These are phyloP conservation scores for Thelonectria olida DNA, from an alignment of 2,329 filamentous ascomycete genomes.

Conservation along the genomic window DNA sequence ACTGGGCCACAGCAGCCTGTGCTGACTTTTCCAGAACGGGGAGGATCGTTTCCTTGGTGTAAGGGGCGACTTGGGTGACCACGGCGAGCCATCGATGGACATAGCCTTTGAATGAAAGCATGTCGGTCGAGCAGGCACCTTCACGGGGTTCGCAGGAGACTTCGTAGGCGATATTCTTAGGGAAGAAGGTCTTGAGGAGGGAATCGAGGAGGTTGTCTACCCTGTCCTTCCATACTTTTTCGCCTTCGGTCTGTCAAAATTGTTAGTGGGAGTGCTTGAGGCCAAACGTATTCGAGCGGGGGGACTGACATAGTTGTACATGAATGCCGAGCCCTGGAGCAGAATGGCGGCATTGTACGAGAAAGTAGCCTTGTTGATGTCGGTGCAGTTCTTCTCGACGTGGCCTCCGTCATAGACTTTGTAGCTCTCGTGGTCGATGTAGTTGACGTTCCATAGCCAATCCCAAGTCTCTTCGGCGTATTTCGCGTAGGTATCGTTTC, in stretches of 20 bases:
- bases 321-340: slow-evolving; percentile 66
- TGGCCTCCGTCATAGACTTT: slow-evolving; percentile 69
- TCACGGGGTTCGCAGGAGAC: slow-evolving; percentile 68
- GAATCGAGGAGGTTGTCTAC: slow-evolving; percentile 64
- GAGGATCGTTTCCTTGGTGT: slow-evolving; percentile 62
- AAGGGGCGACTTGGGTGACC: slow-evolving; percentile 70
- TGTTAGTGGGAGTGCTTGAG: neutral
- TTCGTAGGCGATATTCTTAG: slow-evolving; percentile 70
- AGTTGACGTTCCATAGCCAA: slow-evolving; percentile 64
- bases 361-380: slow-evolving; percentile 65
- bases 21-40: slow-evolving; percentile 67
- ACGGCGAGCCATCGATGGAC: slow-evolving; percentile 72
- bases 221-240: slow-evolving; percentile 63
- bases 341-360: slow-evolving; percentile 69
- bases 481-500: slow-evolving; percentile 70
- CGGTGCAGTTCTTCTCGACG: slow-evolving; percentile 61
- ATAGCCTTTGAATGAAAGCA: slow-evolving; percentile 77
- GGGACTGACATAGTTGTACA: slow-evolving; percentile 66
- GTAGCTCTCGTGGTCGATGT: slow-evolving; percentile 67
- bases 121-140: slow-evolving; percentile 73
- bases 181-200: slow-evolving; percentile 62
- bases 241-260: slow-evolving; percentile 58
- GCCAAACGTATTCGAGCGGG: accelerated
- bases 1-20: slow-evolving; percentile 67
- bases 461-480: slow-evolving; percentile 72